Evolutionary conservation across 345 rosid species (phyloP).

Genomic region (Corymbia maculata): DNA sequence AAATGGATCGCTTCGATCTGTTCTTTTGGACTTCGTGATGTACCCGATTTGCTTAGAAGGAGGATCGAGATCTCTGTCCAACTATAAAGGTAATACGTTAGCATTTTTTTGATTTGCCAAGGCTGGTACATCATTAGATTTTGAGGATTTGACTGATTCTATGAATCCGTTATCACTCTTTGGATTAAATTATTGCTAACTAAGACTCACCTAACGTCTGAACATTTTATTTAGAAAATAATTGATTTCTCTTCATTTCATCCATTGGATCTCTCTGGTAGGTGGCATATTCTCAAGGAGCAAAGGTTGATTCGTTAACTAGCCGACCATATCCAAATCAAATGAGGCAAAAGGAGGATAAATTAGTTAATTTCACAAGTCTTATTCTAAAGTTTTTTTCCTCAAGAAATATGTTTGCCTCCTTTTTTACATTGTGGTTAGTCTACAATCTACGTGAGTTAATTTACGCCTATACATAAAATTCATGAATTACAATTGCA

Average conservation of each 20-base stretch:
- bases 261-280: rapidly evolving
- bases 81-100: not conserved
- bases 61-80: not conserved
- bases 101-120: not conserved
- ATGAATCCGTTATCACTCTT: not conserved
- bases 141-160: rapidly evolving
- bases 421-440: not conserved
- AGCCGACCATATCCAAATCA: not conserved
- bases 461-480: not conserved
- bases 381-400: not conserved
- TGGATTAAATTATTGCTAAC: not conserved
- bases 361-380: not conserved
- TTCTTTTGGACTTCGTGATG: not conserved
- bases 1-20: not conserved
- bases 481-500: not conserved
- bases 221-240: not conserved
- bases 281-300: not conserved
- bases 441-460: not conserved
- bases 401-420: not conserved
- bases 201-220: not conserved
- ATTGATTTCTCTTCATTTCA: not conserved
- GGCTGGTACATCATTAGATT: not conserved
- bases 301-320: not conserved
- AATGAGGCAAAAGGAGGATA: not conserved
- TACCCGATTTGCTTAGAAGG: rapidly evolving